These are phyloP conservation scores for Melampsora americana DNA, from an alignment of 1,284 basidiomycete genomes.

Conservation along the genomic window DNA sequence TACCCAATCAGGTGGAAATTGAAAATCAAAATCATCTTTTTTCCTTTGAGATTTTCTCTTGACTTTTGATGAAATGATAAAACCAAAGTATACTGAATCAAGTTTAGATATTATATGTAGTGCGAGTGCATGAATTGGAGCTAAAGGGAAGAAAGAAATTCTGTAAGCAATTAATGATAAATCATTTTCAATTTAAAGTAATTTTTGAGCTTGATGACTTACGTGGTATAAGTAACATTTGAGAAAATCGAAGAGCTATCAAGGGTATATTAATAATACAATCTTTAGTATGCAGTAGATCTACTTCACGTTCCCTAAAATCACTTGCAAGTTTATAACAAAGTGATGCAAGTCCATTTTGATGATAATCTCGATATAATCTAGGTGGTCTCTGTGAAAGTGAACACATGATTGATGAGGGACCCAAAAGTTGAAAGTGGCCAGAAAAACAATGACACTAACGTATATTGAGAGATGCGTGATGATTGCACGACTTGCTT, in stretches of 20 bases:
- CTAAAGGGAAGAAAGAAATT: not conserved
- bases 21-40: not conserved
- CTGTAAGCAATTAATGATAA: not conserved
- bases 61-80: not conserved
- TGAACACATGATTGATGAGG: not conserved
- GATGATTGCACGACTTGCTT: conserved; percentile 24
- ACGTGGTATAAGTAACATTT: conserved; percentile 31
- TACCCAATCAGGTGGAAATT: not conserved
- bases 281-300: conserved; percentile 3
- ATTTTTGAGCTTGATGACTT: not conserved
- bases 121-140: conserved; percentile 1
- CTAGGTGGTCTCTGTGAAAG: conserved; percentile 25
- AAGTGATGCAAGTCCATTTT: conserved; percentile 10
- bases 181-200: not conserved
- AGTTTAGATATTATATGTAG: not conserved
- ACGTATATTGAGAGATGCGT: conserved; percentile 18
- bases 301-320: conserved; percentile 15
- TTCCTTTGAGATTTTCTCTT: not conserved
- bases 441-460: not conserved
- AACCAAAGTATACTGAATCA: not conserved
- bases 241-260: conserved; percentile 22
- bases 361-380: conserved; percentile 10
- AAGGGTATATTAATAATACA: conserved; percentile 12
- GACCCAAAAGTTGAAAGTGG: not conserved
- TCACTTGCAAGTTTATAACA: conserved; percentile 17